A percentile compares a stretch with the other conserved stretches of the same genome.
Conservation (phyloP, 305 asterid genomes). For the Ilex paraguariensis region DNA sequence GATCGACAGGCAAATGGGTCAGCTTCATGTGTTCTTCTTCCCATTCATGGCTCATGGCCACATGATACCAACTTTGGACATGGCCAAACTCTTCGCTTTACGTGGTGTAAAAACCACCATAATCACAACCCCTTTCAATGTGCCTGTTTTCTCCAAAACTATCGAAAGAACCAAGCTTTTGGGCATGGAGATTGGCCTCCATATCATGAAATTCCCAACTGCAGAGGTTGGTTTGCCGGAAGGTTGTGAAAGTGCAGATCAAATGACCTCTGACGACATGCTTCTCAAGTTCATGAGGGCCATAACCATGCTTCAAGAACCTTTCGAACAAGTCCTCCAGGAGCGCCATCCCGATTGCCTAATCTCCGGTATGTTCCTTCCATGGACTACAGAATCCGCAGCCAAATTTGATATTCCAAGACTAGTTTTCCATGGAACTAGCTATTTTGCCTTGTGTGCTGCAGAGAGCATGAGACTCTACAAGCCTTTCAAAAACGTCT, state of each 20-base stretch:
- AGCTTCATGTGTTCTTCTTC: conserved; percentile 35
- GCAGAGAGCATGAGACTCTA: background rate
- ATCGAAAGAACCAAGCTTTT: conserved; percentile 20
- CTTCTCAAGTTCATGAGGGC: conserved; percentile 17
- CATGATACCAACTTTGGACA: conserved; percentile 47
- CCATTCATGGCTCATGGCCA: conserved; percentile 58
- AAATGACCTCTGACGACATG: conserved; percentile 8
- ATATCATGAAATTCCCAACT: conserved; percentile 32
- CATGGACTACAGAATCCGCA: conserved; percentile 36
- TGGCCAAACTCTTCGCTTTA: conserved; percentile 50
- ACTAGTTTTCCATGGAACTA: conserved; percentile 25
- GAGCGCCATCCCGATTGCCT: conserved; percentile 27
- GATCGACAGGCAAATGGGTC: conserved; percentile 12
- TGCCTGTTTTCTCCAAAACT: conserved; percentile 28
- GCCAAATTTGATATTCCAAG: conserved; percentile 35
- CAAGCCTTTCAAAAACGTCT: conserved; percentile 22
- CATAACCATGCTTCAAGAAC: conserved; percentile 18
- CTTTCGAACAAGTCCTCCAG: conserved; percentile 21
- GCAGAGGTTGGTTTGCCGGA: conserved; percentile 28
- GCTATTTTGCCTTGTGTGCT: conserved; percentile 16
- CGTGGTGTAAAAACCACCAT: conserved; percentile 51
- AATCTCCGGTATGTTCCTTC: conserved; percentile 36
- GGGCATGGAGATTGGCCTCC: conserved; percentile 32
- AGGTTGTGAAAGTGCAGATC: conserved; percentile 29
- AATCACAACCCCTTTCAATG: conserved; percentile 34